Evolutionary conservation across 768 basidiomycete genomes (phyloP).

Genomic region (Tricholoma sp.): DNA sequence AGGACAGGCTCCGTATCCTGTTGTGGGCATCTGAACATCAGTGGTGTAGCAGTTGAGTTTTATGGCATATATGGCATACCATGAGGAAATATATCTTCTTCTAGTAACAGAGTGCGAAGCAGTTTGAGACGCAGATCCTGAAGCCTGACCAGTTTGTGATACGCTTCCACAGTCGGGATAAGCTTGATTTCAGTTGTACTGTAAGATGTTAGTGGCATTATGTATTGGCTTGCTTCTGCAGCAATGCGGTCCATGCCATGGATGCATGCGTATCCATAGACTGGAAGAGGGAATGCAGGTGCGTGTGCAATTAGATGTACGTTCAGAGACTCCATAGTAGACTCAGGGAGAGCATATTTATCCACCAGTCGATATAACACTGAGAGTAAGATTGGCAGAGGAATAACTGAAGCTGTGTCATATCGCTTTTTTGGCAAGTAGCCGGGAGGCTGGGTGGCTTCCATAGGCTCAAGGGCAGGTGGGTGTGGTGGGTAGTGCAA

Average conservation of each 20-base stretch:
- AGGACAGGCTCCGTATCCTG: slow-evolving; percentile 58
- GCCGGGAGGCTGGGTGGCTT: slow-evolving; percentile 25
- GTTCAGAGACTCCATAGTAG: slow-evolving; percentile 37
- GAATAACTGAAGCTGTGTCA: slow-evolving; percentile 47
- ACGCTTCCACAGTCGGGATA: slow-evolving; percentile 55
- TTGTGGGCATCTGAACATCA: slow-evolving; percentile 3
- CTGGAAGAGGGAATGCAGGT: slow-evolving; percentile 43
- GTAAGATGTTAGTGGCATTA: slow-evolving; percentile 57
- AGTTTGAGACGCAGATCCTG: slow-evolving; percentile 53
- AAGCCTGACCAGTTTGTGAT: slow-evolving; percentile 57
- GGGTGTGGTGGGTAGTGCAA: slow-evolving; percentile 50
- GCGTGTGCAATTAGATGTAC: slow-evolving; percentile 54
- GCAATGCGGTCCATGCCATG: slow-evolving; percentile 44
- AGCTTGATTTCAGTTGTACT: slow-evolving; percentile 41
- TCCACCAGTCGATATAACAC: slow-evolving; percentile 54
- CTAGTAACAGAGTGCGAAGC: slow-evolving; percentile 45
- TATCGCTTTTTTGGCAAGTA: slow-evolving; percentile 27
- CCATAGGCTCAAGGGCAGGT: slow-evolving; percentile 28
- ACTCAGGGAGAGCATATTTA: slow-evolving; percentile 55
- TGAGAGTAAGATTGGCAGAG: slow-evolving; percentile 55
- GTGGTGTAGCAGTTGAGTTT: background rate
- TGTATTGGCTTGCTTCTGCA: slow-evolving; percentile 51
- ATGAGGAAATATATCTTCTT: slow-evolving; percentile 67
- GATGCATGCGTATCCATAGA: slow-evolving; percentile 52
- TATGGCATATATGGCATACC: slow-evolving; percentile 28